phyloP scores from a whole-genome alignment of 2,329 filamentous ascomycete species.

The Ambrosiella cleistominuta region DNA sequence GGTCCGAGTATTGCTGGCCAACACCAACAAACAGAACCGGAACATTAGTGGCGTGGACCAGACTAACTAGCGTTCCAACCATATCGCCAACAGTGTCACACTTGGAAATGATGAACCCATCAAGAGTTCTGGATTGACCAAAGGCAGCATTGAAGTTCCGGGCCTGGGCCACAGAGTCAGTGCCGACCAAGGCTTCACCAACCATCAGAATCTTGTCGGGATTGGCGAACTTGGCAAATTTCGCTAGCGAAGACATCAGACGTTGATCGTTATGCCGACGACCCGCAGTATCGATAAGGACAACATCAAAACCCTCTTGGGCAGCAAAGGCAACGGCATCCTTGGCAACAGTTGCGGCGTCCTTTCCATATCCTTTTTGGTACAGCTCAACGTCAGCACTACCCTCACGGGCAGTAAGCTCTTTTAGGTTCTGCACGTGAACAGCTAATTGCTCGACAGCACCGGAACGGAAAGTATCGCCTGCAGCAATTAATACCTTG shows the following conservation, averaged over 20 bases:
- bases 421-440: constrained; percentile 82
- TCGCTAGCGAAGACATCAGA: constrained; percentile 91
- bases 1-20: constrained; percentile 50
- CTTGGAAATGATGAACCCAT: constrained; percentile 97
- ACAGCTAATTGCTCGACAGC: constrained; percentile 94
- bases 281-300: constrained; percentile 91
- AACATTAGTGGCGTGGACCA: constrained; percentile 93
- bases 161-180: constrained; percentile 86
- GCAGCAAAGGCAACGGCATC: constrained; percentile 74
- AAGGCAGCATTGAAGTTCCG: constrained; percentile 92
- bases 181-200: constrained; percentile 71
- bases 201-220: constrained; percentile 99
- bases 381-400: constrained; percentile 68
- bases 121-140: constrained; percentile 59
- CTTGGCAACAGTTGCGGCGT: constrained; percentile 85
- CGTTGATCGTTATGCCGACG: constrained; percentile 88
- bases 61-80: constrained; percentile 86
- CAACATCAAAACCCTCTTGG: constrained; percentile 68
- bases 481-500: constrained; percentile 81
- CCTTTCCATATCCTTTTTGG: constrained; percentile 94
- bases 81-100: constrained; percentile 99
- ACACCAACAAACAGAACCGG: constrained; percentile 82
- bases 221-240: constrained; percentile 88
- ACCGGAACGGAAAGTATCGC: constrained; percentile 91
- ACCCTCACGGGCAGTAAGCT: constrained; percentile 69